These are phyloP conservation scores for Cicer pinnatifidum DNA, from an alignment of 306 rosid genomes.

Conservation along the genomic window DNA sequence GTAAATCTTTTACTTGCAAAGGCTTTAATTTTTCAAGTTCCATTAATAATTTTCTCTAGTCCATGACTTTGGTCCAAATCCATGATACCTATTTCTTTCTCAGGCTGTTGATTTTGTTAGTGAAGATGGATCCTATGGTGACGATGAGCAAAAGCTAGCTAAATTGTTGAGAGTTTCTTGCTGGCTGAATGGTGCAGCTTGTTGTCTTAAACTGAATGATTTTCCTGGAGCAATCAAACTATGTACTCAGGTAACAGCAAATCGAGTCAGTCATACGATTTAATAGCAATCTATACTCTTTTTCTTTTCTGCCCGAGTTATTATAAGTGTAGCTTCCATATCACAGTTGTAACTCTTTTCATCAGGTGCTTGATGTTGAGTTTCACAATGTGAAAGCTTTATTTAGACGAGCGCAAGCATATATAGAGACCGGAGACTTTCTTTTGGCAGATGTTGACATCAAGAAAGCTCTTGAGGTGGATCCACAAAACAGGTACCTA, in stretches of 20 bases:
- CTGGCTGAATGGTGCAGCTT: conserved; percentile 81
- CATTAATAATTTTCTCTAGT: background rate
- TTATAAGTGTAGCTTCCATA: conserved; percentile 9
- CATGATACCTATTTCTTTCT: conserved; percentile 32
- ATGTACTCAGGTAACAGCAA: conserved; percentile 64
- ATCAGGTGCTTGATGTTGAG: conserved; percentile 71
- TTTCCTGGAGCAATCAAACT: conserved; percentile 61
- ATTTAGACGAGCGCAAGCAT: conserved; percentile 72
- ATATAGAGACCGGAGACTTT: conserved; percentile 57
- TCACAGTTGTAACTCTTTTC: conserved; percentile 28
- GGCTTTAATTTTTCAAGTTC: conserved; percentile 32
- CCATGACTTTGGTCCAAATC: background rate
- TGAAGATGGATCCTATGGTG: conserved; percentile 59
- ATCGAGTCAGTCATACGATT: conserved; percentile 12
- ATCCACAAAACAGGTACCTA: conserved; percentile 65
- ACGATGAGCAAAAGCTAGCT: conserved; percentile 57
- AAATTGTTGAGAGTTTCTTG: conserved; percentile 58
- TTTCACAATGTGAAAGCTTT: conserved; percentile 66
- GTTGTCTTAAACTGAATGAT: conserved; percentile 69
- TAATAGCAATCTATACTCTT: background rate
- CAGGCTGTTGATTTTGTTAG: conserved; percentile 69
- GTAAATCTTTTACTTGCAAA: conserved; percentile 43
- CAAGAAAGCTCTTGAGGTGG: conserved; percentile 73
- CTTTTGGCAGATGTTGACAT: conserved; percentile 64
- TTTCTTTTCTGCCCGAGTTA: background rate